These are phyloP conservation scores for Arthrinium phaeospermum DNA, from an alignment of 2,329 filamentous ascomycete species.

Conservation along the genomic window DNA sequence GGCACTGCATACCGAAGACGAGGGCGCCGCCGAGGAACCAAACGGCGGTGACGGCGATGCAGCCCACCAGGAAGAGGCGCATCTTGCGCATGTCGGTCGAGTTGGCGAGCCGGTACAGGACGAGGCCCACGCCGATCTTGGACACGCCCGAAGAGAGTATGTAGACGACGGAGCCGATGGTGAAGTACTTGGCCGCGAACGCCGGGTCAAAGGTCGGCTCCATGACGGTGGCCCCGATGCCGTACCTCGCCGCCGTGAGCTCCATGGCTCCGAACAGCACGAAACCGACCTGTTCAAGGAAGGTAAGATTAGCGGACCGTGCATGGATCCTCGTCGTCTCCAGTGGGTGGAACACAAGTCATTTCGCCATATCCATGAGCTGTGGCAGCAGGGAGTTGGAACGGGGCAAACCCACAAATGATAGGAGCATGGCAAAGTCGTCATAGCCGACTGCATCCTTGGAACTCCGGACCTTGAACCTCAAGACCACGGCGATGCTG, in stretches of 20 bases:
- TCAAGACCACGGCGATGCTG: conserved; percentile 23
- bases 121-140: conserved; percentile 13
- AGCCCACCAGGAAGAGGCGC: not conserved
- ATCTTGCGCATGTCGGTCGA: not conserved
- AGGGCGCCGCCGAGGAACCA: conserved; percentile 6
- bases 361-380: too few relatives aligned
- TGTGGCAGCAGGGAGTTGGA: too few relatives aligned
- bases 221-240: not conserved
- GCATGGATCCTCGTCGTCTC: too few relatives aligned
- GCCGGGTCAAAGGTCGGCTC: conserved; percentile 3
- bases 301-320: too few relatives aligned
- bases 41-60: not conserved
- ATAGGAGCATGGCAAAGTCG: conserved; percentile 10
- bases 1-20: conserved; percentile 7
- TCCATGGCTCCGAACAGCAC: conserved; percentile 11
- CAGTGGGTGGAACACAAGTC: too few relatives aligned
- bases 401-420: not conserved
- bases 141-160: not conserved
- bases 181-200: conserved; percentile 19
- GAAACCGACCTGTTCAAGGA: not conserved
- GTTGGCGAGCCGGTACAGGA: not conserved
- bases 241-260: conserved; percentile 3
- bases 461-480: conserved; percentile 21
- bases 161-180: conserved; percentile 15
- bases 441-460: conserved; percentile 9